These are phyloP conservation scores for Yamadazyma siamensis DNA, from an alignment of 1,139 yeast species.

Conservation along the genomic window DNA sequence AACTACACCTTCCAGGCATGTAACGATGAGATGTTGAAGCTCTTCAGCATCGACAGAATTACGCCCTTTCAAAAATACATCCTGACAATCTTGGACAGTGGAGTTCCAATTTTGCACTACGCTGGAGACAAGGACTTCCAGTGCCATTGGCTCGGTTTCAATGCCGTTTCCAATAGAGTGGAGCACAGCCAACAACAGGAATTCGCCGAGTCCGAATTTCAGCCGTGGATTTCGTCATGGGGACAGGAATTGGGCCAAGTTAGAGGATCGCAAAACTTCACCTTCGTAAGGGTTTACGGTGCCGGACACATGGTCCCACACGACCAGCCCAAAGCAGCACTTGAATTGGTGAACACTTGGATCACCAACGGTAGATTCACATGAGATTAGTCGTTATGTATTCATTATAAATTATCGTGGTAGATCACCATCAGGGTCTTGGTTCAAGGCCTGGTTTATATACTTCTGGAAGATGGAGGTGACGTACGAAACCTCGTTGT, in stretches of 20 bases:
- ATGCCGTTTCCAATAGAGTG: slow-evolving; percentile 31
- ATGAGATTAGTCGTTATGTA: too few species aligned
- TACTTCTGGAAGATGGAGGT: slow-evolving; percentile 40
- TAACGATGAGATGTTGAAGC: slow-evolving; percentile 50
- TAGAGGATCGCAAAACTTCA: slow-evolving; percentile 51
- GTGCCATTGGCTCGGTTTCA: slow-evolving; percentile 41
- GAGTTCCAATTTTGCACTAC: slow-evolving; percentile 34
- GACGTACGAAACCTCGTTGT: slow-evolving; percentile 28
- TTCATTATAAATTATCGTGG: too few species aligned
- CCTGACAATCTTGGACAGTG: slow-evolving; percentile 53
- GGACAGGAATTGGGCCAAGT: slow-evolving; percentile 57
- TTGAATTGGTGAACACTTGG: slow-evolving; percentile 82
- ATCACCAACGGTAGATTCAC: too few species aligned
- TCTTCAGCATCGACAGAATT: slow-evolving; percentile 63
- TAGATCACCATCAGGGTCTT: neutral
- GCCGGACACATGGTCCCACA: slow-evolving; percentile 81
- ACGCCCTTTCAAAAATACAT: slow-evolving; percentile 66
- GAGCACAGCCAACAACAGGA: slow-evolving; percentile 25
- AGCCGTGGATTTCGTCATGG: slow-evolving; percentile 35
- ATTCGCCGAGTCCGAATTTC: slow-evolving; percentile 25
- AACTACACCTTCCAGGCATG: slow-evolving; percentile 56
- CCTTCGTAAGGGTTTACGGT: slow-evolving; percentile 60
- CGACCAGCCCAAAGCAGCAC: slow-evolving; percentile 73
- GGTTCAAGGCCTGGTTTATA: slow-evolving; percentile 28
- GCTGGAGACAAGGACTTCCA: slow-evolving; percentile 41